Percentiles rank a stretch among this genome's conserved stretches.
phyloP scores from a whole-genome alignment of 2,329 filamentous ascomycete genomes.

The Fusarium vanettenii region DNA sequence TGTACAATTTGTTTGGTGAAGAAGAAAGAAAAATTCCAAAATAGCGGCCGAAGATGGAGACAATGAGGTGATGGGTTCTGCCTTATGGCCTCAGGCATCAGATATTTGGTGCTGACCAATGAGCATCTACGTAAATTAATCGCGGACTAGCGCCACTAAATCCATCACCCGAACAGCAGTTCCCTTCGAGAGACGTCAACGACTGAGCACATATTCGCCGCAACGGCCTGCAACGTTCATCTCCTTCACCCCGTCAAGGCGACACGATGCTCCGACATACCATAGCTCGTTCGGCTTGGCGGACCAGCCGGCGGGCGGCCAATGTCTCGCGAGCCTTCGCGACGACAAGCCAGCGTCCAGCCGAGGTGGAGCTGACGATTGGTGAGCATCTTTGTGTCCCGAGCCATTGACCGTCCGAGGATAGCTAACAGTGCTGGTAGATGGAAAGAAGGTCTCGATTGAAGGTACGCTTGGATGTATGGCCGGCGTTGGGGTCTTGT shows the following conservation, averaged over 20 bases:
- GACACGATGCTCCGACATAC: slow-evolving; percentile 76
- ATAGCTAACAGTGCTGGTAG: slow-evolving; percentile 60
- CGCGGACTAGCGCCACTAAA: slow-evolving; percentile 54
- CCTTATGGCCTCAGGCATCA: slow-evolving; percentile 53
- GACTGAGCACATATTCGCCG: slow-evolving; percentile 53
- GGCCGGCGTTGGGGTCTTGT: slow-evolving; percentile 26
- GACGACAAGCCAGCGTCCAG: slow-evolving; percentile 80
- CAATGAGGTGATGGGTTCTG: slow-evolving; percentile 18
- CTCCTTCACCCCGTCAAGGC: slow-evolving; percentile 63
- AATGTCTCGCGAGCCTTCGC: slow-evolving; percentile 82
- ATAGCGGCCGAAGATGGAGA: slow-evolving; percentile 33
- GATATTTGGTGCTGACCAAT: slow-evolving; percentile 50
- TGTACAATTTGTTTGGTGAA: slow-evolving; percentile 70
- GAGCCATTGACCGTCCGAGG: slow-evolving; percentile 45
- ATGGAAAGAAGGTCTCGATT: slow-evolving; percentile 98
- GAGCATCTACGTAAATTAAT: slow-evolving; percentile 58
- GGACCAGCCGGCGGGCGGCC: slow-evolving; percentile 69
- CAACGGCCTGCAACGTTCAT: slow-evolving; percentile 51
- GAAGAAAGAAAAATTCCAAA: slow-evolving; percentile 48
- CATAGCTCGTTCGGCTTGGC: slow-evolving; percentile 76
- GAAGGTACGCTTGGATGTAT: slow-evolving; percentile 74
- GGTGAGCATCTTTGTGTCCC: slow-evolving; percentile 63
- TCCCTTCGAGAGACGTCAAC: slow-evolving; percentile 54
- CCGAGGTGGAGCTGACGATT: slow-evolving; percentile 97
- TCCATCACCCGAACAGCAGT: slow-evolving; percentile 53